Percentiles rank a stretch among this genome's conserved stretches.
These are phyloP conservation scores for Aethionema arabicum DNA, from an alignment of 345 rosid genomes.

Conservation along the genomic window DNA sequence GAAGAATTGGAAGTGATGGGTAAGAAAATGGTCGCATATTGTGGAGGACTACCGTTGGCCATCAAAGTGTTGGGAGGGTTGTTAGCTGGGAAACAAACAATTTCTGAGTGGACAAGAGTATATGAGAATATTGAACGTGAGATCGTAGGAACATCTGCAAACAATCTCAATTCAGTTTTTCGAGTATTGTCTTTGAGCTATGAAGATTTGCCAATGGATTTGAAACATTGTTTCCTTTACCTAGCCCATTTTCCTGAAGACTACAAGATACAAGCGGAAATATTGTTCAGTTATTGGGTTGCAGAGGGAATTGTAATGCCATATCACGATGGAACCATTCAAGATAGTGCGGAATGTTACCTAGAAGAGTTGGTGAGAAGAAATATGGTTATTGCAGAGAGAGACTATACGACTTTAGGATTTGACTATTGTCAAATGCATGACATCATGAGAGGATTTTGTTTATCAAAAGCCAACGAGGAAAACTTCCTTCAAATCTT, in stretches of 20 bases:
- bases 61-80: neutral
- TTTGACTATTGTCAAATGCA: conserved; percentile 1
- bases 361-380: conserved; percentile 30
- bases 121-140: neutral
- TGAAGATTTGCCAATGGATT: neutral
- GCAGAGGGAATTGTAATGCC: conserved; percentile 48
- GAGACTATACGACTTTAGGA: neutral
- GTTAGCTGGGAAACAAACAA: neutral
- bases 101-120: neutral
- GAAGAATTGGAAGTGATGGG: neutral
- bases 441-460: conserved; percentile 23
- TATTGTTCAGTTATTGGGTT: conserved; percentile 39
- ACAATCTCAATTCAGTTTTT: neutral
- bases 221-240: conserved; percentile 19
- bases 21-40: neutral
- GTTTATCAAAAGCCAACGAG: conserved; percentile 20
- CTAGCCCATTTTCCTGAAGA: too few species aligned
- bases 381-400: conserved; percentile 34
- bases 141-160: neutral
- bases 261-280: conserved; percentile 13
- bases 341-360: conserved; percentile 29
- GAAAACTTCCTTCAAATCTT: conserved; percentile 22
- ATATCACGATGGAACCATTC: conserved; percentile 12
- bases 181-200: conserved; percentile 12
- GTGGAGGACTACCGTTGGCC: conserved; percentile 6